These are phyloP conservation scores for Collybiopsis confluens DNA, from an alignment of 768 basidiomycete species.

Conservation along the genomic window DNA sequence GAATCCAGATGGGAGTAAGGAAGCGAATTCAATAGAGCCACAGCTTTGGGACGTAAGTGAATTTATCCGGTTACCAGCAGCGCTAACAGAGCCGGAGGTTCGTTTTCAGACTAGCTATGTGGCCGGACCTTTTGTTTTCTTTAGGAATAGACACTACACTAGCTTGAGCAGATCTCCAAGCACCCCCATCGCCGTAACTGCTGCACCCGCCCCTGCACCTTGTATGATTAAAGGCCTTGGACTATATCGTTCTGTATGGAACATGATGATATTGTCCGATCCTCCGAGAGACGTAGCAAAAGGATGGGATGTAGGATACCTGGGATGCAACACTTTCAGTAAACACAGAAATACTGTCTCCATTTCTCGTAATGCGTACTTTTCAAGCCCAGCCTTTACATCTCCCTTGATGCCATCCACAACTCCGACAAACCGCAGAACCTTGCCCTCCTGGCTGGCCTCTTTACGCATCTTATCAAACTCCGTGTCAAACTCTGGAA, in stretches of 20 bases:
- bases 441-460: constrained; percentile 75
- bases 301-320: constrained; percentile 85
- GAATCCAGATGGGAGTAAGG: too few species aligned
- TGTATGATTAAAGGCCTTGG: constrained; percentile 88
- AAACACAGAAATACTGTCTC: background rate
- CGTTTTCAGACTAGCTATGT: too few species aligned
- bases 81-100: too few species aligned
- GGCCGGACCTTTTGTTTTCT: too few species aligned
- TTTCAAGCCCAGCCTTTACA: constrained; percentile 86
- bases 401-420: constrained; percentile 71
- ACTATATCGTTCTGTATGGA: constrained; percentile 91
- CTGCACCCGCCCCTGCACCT: constrained; percentile 96
- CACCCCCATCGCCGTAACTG: constrained; percentile 98
- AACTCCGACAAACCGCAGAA: constrained; percentile 91
- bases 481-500: constrained; percentile 79
- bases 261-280: constrained; percentile 97
- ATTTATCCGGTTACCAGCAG: too few species aligned
- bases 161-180: constrained; percentile 79
- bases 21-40: too few species aligned
- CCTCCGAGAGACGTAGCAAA: constrained; percentile 96
- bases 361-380: constrained; percentile 60
- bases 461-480: constrained; percentile 75
- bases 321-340: constrained; percentile 22
- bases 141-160: constrained; percentile 16
- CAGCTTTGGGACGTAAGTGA: too few species aligned